Percentiles rank a stretch among this genome's conserved stretches.
Evolutionary conservation across 768 basidiomycete species (phyloP).

Genomic region (Trametes punicea): DNA sequence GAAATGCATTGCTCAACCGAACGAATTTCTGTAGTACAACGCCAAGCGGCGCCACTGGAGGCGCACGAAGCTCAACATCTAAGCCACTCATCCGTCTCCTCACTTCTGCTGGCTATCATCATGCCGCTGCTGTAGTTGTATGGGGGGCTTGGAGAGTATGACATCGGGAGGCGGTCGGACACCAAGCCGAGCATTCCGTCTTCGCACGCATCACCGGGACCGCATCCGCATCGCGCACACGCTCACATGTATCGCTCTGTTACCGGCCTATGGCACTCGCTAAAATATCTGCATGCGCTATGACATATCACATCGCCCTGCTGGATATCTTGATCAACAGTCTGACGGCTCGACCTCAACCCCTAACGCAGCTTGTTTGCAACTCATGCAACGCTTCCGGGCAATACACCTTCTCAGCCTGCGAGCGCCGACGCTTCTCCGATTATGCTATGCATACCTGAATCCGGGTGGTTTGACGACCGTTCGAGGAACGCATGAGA

Average conservation of each 20-base stretch:
- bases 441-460: no score
- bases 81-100: constrained; percentile 29
- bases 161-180: constrained; percentile 11
- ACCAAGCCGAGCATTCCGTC: constrained; percentile 2
- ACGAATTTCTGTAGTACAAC: constrained; percentile 60
- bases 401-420: no score
- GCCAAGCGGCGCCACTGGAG: constrained; percentile 99
- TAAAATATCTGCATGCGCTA: constrained; percentile 24
- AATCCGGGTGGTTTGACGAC: no score
- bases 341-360: no score
- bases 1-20: background rate
- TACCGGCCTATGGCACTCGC: constrained; percentile 25
- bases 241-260: constrained; percentile 25
- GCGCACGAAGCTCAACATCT: constrained; percentile 98
- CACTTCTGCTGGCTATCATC: background rate
- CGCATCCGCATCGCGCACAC: constrained; percentile 18
- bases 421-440: no score
- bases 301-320: constrained; percentile 1
- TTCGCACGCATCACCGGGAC: constrained; percentile 14
- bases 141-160: constrained; percentile 8
- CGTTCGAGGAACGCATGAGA: no score
- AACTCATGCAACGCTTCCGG: no score
- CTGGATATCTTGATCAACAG: background rate
- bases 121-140: constrained; percentile 20
- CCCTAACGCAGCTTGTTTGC: no score